Conservation (phyloP, 352 stramenopile genomes). For the Phytopythium cucurbitacearum region DNA sequence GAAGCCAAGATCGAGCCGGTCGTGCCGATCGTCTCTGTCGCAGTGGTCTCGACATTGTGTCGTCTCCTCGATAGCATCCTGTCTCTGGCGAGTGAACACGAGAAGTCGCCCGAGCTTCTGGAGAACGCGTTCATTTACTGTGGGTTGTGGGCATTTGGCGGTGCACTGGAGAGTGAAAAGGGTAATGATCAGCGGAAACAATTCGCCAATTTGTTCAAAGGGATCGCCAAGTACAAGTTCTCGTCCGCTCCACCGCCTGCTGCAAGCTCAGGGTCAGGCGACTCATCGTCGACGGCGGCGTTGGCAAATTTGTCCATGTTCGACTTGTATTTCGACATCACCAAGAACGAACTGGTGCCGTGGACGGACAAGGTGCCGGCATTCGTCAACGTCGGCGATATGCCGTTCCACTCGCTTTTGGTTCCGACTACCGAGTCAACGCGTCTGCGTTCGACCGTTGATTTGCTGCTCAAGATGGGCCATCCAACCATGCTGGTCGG, state of each 20-base stretch:
- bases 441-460: slow-evolving; percentile 57
- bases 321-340: slow-evolving; percentile 74
- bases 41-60: slow-evolving; percentile 89
- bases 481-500: slow-evolving; percentile 78
- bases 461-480: slow-evolving; percentile 38
- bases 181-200: slow-evolving; percentile 46
- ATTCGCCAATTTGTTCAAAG: slow-evolving; percentile 58
- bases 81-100: slow-evolving; percentile 52
- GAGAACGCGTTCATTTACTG: slow-evolving; percentile 96
- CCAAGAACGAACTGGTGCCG: slow-evolving; percentile 65
- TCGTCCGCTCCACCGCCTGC: slow-evolving; percentile 4
- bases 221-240: slow-evolving; percentile 77
- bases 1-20: slow-evolving; percentile 61
- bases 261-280: slow-evolving; percentile 8
- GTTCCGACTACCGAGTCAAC: slow-evolving; percentile 79
- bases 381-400: slow-evolving; percentile 24
- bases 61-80: slow-evolving; percentile 93
- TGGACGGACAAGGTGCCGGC: slow-evolving; percentile 71
- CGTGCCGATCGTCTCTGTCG: slow-evolving; percentile 47
- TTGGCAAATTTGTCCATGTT: slow-evolving; percentile 45
- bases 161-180: slow-evolving; percentile 88
- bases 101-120: slow-evolving; percentile 86
- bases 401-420: slow-evolving; percentile 55
- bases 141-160: slow-evolving; percentile 95
- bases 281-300: slow-evolving; percentile 9